A percentile compares a stretch with the other conserved stretches of the same genome.
Conservation (phyloP, 345 rosid species). For the Eutrema heterophyllum region DNA sequence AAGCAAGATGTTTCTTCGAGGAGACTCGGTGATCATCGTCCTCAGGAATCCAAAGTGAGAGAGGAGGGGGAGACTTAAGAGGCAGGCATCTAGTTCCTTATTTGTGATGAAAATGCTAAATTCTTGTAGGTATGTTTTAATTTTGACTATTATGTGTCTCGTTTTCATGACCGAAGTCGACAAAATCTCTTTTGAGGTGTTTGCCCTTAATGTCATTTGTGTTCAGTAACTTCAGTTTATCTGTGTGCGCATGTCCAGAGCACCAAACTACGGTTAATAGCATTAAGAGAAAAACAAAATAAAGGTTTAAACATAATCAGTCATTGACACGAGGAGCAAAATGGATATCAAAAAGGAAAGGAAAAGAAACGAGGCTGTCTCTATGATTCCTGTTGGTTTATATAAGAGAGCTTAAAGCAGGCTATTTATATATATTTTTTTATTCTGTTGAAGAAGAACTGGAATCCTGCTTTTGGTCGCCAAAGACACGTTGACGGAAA, state of each 20-base stretch:
- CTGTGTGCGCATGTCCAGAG: neutral
- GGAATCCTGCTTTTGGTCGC: conserved; percentile 73
- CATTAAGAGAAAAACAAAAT: neutral
- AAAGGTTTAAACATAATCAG: neutral
- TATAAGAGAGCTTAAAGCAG: neutral
- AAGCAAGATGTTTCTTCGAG: conserved; percentile 96
- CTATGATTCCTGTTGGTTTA: neutral
- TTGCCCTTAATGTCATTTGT: neutral
- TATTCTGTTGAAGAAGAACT: conserved; percentile 33
- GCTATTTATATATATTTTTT: neutral
- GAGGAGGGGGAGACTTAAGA: neutral
- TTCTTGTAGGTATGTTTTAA: conserved; percentile 9
- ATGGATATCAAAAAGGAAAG: neutral
- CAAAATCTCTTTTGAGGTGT: neutral
- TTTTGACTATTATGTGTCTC: neutral
- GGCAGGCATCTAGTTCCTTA: neutral
- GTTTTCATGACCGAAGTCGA: neutral
- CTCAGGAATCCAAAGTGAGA: conserved; percentile 86
- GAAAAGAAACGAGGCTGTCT: neutral
- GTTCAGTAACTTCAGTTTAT: neutral
- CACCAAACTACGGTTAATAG: neutral
- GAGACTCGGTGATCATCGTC: conserved; percentile 94
- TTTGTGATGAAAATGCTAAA: neutral
- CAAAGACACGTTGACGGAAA: conserved; percentile 87
- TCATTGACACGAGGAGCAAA: neutral